Base-by-base conservation (phyloP, 176 grass and related monocot species). In the Stipa capillata region DNA sequence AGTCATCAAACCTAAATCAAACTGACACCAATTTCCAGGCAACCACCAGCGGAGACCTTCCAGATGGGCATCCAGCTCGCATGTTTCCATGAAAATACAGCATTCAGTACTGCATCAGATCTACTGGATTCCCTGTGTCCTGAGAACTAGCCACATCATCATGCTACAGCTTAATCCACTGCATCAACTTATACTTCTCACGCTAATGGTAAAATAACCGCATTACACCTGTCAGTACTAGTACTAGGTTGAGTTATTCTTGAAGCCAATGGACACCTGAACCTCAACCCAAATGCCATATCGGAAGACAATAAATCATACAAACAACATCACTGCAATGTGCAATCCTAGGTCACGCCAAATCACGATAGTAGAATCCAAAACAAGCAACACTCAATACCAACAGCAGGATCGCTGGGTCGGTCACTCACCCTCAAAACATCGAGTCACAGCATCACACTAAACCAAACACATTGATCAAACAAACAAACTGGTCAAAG, bases 51-150 rank as follows among this genome's bases (percentile, higher is more conserved):
- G 23, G n/a, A 54, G 8, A 24, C 51, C n/a, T 10, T 54, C 23
- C 53, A 56, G 53, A 5, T 61, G 15, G 13, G 56, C 13, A 59
- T 27, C 27, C 14, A 59, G 31, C 13, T 31, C 5, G 93, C 47
- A 35, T 51, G 69, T 56, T 76, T 75, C 14, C 72, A 73, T 6
- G 5, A 11, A 29, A 59, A 13, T 20, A 18, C 8, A 73, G 11
- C 5, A 24, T 74, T 37, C 72, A 24, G 32, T 15, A 23, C 0
- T 78, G 9, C 55, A 48, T 78, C 29, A 17, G 42, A 78, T 55
- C 1, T 49, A 35, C 20, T 97, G 41, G 90, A n/a, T n/a, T n/a
- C n/a, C n/a, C n/a, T n/a, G 27, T 36, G 58, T 35, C 7, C 29
- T 49, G 8, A 9, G 41, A 49, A 47, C 1, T 23, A 63, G 40